Conservation (phyloP, 2,329 filamentous ascomycete species). For the Didymella glomerata region DNA sequence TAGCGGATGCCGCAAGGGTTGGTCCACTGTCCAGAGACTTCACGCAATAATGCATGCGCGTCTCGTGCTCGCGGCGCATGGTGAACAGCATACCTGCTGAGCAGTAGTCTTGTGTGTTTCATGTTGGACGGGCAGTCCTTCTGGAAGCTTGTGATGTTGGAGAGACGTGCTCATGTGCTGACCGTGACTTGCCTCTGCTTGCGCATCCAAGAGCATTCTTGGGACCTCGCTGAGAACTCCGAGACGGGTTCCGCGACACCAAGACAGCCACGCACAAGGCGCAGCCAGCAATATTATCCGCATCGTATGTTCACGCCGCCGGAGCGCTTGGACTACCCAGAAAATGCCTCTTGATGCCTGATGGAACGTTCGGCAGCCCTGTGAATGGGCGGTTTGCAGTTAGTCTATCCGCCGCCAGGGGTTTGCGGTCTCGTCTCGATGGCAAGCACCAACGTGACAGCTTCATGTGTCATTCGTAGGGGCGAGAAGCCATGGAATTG, state of each 20-base stretch:
- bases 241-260: conserved; percentile 10
- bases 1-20: conserved; percentile 22
- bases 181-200: conserved; percentile 1
- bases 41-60: conserved; percentile 20
- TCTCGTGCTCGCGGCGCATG: conserved; percentile 18
- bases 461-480: conserved; percentile 23
- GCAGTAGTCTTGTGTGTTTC: conserved; percentile 6
- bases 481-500: conserved; percentile 25
- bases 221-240: conserved; percentile 4
- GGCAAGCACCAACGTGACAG: conserved; percentile 11
- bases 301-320: conserved; percentile 22
- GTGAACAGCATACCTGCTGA: conserved; percentile 4
- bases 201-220: neutral
- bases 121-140: neutral
- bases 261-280: conserved; percentile 9
- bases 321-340: conserved; percentile 14
- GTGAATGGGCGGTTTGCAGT: conserved; percentile 16
- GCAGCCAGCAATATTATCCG: conserved; percentile 12
- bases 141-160: neutral
- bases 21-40: conserved; percentile 21
- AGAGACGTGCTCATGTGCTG: neutral
- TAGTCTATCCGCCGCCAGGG: conserved; percentile 21
- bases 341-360: conserved; percentile 26
- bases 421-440: conserved; percentile 22
- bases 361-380: conserved; percentile 20